Evolutionary conservation across 192 early-diverging fungal species (phyloP).

Genomic region (Coemansia reversa): DNA sequence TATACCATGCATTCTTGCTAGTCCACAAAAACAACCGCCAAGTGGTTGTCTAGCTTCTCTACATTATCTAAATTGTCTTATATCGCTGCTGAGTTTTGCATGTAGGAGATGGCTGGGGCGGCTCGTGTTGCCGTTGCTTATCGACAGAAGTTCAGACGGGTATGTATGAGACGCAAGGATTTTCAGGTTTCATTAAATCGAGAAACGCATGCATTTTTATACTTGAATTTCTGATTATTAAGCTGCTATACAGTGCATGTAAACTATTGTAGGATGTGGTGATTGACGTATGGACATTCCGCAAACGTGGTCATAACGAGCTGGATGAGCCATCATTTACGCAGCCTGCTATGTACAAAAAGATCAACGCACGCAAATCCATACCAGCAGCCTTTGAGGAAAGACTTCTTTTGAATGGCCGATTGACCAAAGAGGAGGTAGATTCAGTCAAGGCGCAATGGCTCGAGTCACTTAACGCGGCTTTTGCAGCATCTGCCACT

Average conservation of each 20-base stretch:
- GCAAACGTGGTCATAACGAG: conserved; percentile 96
- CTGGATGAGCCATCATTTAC: conserved; percentile 96
- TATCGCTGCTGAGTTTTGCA: background rate
- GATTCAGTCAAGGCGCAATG: conserved; percentile 21
- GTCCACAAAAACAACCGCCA: background rate
- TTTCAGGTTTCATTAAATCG: background rate
- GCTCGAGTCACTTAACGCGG: conserved; percentile 27
- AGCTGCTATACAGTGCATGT: background rate
- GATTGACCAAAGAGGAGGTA: conserved; percentile 22
- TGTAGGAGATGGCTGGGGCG: conserved; percentile 74
- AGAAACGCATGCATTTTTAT: background rate
- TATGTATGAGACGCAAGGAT: background rate
- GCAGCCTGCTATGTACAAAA: conserved; percentile 92
- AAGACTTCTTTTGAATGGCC: conserved; percentile 27
- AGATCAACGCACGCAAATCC: conserved; percentile 74
- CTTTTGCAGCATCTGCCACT: conserved; percentile 22
- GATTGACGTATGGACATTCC: conserved; percentile 90
- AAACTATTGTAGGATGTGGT: conserved; percentile 69
- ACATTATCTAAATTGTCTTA: background rate
- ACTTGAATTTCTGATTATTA: background rate
- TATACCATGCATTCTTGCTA: background rate
- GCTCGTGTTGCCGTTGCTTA: conserved; percentile 84
- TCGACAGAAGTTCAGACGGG: conserved; percentile 85
- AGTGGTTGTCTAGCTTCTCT: background rate
- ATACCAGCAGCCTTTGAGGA: conserved; percentile 85